Base-by-base conservation (phyloP, 2,329 filamentous ascomycete genomes). In the Aspergillus sojae region DNA sequence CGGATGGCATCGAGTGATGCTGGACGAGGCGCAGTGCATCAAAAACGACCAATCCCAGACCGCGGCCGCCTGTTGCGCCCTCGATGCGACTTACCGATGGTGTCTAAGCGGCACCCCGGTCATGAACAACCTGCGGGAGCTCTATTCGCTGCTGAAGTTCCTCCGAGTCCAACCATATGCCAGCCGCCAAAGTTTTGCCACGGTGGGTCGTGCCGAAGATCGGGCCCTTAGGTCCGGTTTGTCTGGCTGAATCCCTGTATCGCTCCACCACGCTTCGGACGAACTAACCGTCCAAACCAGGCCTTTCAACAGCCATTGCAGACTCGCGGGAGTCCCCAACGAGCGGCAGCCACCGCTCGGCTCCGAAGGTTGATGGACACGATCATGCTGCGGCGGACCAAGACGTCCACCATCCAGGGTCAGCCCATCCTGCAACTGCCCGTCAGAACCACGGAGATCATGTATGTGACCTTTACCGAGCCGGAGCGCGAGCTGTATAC, bases 131-230 rank as follows among this genome's bases (percentile, higher is more conserved):
- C 11, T 53, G 50, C 26, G 50, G 1, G 50, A 53, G 12, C 50
- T 53, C 26, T 53, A 53, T 53, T 53, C 50, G 12, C 50, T 53
- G 19, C 28, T 53, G 26, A 53, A 53, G 50, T 53, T 53, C 50
- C 50, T 32, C 28, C 32, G 23, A 21, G 32, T 53, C 21, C 32
- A 53, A 11, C 36, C 36, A 19, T 41, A 41, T 3, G 10, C 36
- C 36, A 41, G 12, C 36, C 36, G 10, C 12, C 9, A 41, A 11
- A 41, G 36, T 11, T 41, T 41, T 11, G 12, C 36, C 36, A 41
- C 36, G 5, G 36, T 41, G 12, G 12, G 36, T 41, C 36, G 3
- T 26, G 26, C 26, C 26, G 26, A 26, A 26, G 26, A 26, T 26
- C 26, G 26, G 26, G 26, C 26, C 26, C 26, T 26, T 26, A 26